Conservation (phyloP, 331 rosid species). For the Arachis monticola region DNA sequence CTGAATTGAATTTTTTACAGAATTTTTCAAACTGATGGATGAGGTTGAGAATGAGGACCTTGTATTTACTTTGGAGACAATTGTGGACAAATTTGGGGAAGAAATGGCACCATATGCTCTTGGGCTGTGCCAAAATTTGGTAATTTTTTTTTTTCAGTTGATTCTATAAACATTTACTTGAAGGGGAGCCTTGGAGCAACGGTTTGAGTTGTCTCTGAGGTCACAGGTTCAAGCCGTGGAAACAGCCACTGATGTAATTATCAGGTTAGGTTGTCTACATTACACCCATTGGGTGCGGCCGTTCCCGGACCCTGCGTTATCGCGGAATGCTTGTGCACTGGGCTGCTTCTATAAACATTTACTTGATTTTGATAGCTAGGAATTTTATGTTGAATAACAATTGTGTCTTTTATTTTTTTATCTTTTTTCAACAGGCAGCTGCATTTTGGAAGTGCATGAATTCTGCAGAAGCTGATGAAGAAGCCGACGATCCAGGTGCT, state of each 20-base stretch:
- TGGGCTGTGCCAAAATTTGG: constrained; percentile 95
- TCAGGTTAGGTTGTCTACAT: too few relatives aligned
- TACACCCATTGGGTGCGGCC: too few relatives aligned
- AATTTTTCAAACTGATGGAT: constrained; percentile 95
- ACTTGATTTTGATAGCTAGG: neutral
- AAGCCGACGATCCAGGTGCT: constrained; percentile 95
- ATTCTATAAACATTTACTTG: constrained; percentile 6
- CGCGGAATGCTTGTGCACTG: too few relatives aligned
- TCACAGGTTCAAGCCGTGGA: too few relatives aligned
- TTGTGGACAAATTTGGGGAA: constrained; percentile 98
- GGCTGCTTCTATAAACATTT: constrained; percentile 20
- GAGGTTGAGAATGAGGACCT: constrained; percentile 99
- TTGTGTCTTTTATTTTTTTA: too few relatives aligned
- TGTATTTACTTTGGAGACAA: constrained; percentile 94
- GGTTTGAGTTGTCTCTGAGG: too few relatives aligned
- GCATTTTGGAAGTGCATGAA: constrained; percentile 99
- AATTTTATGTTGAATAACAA: neutral
- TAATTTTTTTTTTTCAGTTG: constrained; percentile 40
- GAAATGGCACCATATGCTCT: constrained; percentile 99
- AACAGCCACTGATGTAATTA: too few relatives aligned
- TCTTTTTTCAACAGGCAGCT: constrained; percentile 62
- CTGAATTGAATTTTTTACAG: constrained; percentile 47
- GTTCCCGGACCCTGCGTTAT: too few relatives aligned
- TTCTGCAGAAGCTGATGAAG: constrained; percentile 91
- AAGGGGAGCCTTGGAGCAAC: too few relatives aligned